Conservation (phyloP, 2,329 filamentous ascomycete species). For the Alternaria conjuncta region DNA sequence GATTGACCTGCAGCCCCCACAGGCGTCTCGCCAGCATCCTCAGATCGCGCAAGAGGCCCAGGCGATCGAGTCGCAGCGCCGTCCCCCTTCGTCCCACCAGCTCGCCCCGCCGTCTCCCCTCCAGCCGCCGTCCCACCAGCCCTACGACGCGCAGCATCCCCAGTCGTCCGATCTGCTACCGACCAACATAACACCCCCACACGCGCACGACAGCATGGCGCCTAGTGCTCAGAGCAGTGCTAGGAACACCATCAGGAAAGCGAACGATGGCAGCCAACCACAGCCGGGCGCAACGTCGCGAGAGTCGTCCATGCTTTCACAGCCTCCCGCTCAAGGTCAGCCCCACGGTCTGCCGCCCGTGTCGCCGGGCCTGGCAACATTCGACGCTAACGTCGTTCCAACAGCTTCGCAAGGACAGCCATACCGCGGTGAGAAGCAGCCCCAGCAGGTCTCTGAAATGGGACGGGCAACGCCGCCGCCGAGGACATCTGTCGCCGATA, state of each 20-base stretch:
- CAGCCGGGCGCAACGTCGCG: conserved; percentile 41
- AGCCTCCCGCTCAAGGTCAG: conserved; percentile 47
- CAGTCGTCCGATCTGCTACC: conserved; percentile 34
- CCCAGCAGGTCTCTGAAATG: conserved; percentile 39
- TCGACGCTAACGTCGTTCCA: conserved; percentile 55
- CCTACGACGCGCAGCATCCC: conserved; percentile 40
- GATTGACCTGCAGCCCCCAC: conserved; percentile 42
- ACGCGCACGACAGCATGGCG: conserved; percentile 44
- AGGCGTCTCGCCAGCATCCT: conserved; percentile 36
- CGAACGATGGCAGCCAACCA: conserved; percentile 37
- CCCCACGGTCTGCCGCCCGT: conserved; percentile 43
- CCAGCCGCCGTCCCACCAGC: conserved; percentile 39
- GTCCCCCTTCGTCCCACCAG: conserved; percentile 44
- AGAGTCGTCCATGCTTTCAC: conserved; percentile 45
- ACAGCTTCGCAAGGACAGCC: conserved; percentile 53
- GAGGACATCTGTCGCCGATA: conserved; percentile 47
- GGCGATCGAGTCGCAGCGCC: conserved; percentile 37
- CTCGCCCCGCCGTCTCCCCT: conserved; percentile 46
- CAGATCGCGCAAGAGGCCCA: conserved; percentile 39
- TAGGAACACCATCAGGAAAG: conserved; percentile 45
- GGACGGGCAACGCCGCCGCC: conserved; percentile 56
- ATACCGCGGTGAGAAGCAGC: conserved; percentile 48
- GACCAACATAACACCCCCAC: conserved; percentile 38
- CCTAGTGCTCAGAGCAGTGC: conserved; percentile 27
- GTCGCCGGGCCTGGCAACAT: conserved; percentile 50